Conservation (phyloP, 2,329 filamentous ascomycete genomes). For the Fusarium concolor region DNA sequence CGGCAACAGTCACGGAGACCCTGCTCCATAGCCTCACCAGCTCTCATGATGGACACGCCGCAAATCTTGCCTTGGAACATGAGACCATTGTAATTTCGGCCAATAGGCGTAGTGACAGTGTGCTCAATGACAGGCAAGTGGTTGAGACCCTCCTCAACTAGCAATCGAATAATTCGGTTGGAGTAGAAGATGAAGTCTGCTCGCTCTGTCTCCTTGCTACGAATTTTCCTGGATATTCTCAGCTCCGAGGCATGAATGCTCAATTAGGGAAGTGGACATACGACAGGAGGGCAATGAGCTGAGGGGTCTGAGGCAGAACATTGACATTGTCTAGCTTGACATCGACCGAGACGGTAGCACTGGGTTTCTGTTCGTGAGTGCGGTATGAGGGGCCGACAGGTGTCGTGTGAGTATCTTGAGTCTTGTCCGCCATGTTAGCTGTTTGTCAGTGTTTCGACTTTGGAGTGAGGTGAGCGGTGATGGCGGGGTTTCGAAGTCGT, state of each 20-base stretch:
- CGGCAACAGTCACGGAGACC: constrained; percentile 95
- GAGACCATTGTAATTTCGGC: constrained; percentile 87
- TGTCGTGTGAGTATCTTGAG: constrained; percentile 59
- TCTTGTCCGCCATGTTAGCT: constrained; percentile 46
- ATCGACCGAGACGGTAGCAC: constrained; percentile 86
- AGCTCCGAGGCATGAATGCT: constrained; percentile 35
- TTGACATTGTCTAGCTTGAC: constrained; percentile 88
- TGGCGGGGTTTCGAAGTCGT: constrained; percentile 19
- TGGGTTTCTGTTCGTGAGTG: constrained; percentile 80
- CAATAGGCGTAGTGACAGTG: constrained; percentile 90
- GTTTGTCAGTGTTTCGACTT: constrained; percentile 17
- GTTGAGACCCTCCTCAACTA: constrained; percentile 97
- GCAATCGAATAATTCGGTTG: constrained; percentile 94
- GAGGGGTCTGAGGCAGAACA: constrained; percentile 90
- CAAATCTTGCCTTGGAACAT: constrained; percentile 99
- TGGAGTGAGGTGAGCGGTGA: constrained; percentile 19
- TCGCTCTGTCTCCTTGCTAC: constrained; percentile 87
- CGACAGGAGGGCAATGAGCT: constrained; percentile 97
- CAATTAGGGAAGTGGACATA: constrained; percentile 64
- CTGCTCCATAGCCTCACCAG: constrained; percentile 98
- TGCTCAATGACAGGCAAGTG: constrained; percentile 93
- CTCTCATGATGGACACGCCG: constrained; percentile 97
- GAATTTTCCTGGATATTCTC: constrained; percentile 81
- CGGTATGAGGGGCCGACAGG: constrained; percentile 85
- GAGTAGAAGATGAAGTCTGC: constrained; percentile 99